Base-by-base conservation (phyloP, 2,329 filamentous ascomycete genomes). In the Hypoxylon sp. region DNA sequence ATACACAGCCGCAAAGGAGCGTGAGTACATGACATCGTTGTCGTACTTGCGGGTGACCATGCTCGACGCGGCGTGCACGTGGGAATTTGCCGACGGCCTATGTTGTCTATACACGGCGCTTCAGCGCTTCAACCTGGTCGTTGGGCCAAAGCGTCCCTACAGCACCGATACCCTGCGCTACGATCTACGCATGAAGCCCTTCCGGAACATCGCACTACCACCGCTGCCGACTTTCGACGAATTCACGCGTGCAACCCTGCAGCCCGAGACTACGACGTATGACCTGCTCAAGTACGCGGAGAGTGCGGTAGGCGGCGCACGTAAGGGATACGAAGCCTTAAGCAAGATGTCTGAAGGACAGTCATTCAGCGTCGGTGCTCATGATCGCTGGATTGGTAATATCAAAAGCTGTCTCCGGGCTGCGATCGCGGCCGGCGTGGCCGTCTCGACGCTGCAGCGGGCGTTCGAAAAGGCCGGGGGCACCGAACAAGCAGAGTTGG, bases 121-220 rank as follows among this genome's bases (percentile, higher is more conserved):
- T 1, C 68, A 76, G 19, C 85, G 88, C 6, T 75, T 88, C 5
- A 63, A 69, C 17, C 66, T 85, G 54, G 60, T 91, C 61, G 71
- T 75, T 40, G 49, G 72, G 0, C 81, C 77, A 4, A 69, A 70
- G 0, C 75, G 83, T 1, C 85, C 87, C 0, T 95, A 91, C 67
- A 83, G 85, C 48, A 82, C 80, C 11, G 81, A 88, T 49, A 71
- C 77, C 21, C 74, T 91, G 3, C 84, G 90, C 8, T 92, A 94
- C 68, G 88, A 94, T 60, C 74, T 95, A 7, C 88, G 92, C 51
- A 94, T 96, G 90, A 89, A 88, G 63, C 90, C 91, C 0, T 96
- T 95, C 64, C 76, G 87, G 1, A 69, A 75, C 5, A 80, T 96
- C 47, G 79, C 81, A 7, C 77, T 90, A 2, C 89, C 90, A 0